These are phyloP conservation scores for Candida tetrigidarum DNA, from an alignment of 1,139 yeast genomes.

Conservation along the genomic window DNA sequence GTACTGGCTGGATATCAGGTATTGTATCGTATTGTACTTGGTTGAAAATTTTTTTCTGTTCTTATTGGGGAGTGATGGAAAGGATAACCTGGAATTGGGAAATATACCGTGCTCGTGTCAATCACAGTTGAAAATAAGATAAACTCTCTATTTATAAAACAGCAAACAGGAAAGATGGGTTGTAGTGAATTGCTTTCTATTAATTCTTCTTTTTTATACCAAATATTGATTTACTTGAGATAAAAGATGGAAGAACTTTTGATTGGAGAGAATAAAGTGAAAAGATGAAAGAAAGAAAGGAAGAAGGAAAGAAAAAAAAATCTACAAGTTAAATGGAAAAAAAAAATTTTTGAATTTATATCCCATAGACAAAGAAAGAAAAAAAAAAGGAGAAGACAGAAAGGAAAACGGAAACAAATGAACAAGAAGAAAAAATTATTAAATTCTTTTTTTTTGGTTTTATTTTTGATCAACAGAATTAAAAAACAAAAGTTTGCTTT, in stretches of 20 bases:
- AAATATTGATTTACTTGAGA: background rate
- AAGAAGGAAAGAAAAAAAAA: background rate
- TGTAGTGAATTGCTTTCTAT: background rate
- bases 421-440: background rate
- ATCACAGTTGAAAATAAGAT: background rate
- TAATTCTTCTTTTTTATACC: background rate
- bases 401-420: background rate
- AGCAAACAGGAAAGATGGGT: background rate
- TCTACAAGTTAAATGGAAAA: background rate
- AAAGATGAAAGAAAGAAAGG: background rate
- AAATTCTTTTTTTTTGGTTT: background rate
- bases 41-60: no score
- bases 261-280: background rate
- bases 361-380: background rate
- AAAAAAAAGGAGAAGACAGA: constrained; percentile 1
- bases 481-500: no score
- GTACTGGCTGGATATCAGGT: no score
- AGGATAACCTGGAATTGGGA: background rate
- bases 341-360: constrained; percentile 2
- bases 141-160: background rate
- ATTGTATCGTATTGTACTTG: no score
- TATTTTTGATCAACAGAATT: background rate
- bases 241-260: background rate
- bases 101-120: constrained; percentile 1
- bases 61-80: no score